Conservation (phyloP, 2,329 filamentous ascomycete genomes). For the Chrysoporthe puriensis region DNA sequence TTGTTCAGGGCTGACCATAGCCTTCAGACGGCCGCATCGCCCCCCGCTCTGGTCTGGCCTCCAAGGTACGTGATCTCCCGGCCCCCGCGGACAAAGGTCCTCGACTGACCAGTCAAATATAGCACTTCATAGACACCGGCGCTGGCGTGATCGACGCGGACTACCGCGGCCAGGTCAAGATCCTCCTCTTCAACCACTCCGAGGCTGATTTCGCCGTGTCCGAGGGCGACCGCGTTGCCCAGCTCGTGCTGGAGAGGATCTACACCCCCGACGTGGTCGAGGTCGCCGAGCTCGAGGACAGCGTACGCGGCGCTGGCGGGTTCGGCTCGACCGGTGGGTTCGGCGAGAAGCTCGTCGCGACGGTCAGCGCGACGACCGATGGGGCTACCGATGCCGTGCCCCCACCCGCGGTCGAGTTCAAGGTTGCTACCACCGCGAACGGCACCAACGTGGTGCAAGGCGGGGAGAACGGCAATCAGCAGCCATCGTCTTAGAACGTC, state of each 20-base stretch:
- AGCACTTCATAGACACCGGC: constrained; percentile 91
- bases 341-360: constrained; percentile 12
- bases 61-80: constrained; percentile 56
- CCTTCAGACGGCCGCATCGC: constrained; percentile 80
- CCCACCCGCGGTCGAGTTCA: constrained; percentile 1
- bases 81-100: no score
- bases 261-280: constrained; percentile 92
- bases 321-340: constrained; percentile 81
- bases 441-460: constrained; percentile 7
- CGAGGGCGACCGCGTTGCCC: constrained; percentile 88
- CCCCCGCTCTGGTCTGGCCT: constrained; percentile 85
- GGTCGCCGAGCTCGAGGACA: constrained; percentile 86
- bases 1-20: neutral
- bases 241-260: constrained; percentile 92
- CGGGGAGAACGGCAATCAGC: constrained; percentile 8
- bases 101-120: neutral
- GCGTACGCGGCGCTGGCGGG: constrained; percentile 85
- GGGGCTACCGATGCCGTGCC: constrained; percentile 6
- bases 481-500: constrained; percentile 28
- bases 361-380: constrained; percentile 13
- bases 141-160: constrained; percentile 98
- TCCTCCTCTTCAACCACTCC: constrained; percentile 90
- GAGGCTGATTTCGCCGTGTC: constrained; percentile 81
- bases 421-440: constrained; percentile 8
- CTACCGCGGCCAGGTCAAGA: constrained; percentile 92